phyloP scores from a whole-genome alignment of 306 rosid genomes.

The Adenanthera pavonina region DNA sequence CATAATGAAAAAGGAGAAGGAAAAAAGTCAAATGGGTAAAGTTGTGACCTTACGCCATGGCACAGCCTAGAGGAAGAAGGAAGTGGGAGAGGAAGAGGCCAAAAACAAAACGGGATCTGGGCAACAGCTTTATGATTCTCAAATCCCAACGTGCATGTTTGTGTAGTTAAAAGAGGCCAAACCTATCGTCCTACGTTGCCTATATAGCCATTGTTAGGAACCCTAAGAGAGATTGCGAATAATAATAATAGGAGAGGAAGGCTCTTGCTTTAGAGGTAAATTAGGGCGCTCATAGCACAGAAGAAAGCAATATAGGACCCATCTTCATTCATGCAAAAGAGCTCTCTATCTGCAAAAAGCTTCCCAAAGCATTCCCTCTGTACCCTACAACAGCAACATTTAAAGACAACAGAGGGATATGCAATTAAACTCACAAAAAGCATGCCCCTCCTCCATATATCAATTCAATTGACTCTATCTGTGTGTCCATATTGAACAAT shows the following conservation, averaged over 20 bases:
- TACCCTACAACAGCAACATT: conserved; percentile 43
- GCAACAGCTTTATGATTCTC: conserved; percentile 52
- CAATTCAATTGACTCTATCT: conserved; percentile 10
- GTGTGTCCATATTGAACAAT: background rate
- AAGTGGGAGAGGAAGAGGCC: conserved; percentile 14
- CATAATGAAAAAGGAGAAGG: background rate
- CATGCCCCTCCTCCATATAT: conserved; percentile 4
- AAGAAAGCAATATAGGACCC: conserved; percentile 27
- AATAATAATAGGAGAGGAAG: background rate
- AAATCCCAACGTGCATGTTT: conserved; percentile 56
- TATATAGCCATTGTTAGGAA: conserved; percentile 28
- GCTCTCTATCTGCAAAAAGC: conserved; percentile 34
- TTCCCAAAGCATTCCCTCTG: conserved; percentile 42
- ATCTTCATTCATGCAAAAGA: conserved; percentile 37
- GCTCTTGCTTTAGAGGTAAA: conserved; percentile 1
- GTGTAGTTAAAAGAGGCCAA: conserved; percentile 50
- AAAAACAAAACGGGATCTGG: conserved; percentile 35
- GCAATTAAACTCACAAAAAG: conserved; percentile 16
- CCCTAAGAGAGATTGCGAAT: conserved; percentile 7
- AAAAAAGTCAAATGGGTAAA: background rate
- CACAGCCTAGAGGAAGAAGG: background rate
- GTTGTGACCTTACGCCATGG: background rate
- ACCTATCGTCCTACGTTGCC: conserved; percentile 43
- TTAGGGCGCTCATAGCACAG: conserved; percentile 12
- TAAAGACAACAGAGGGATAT: conserved; percentile 18